Percentiles rank a stretch among this genome's conserved stretches.
phyloP scores from a whole-genome alignment of 2,329 filamentous ascomycete species.

The Juglanconis sp. region DNA sequence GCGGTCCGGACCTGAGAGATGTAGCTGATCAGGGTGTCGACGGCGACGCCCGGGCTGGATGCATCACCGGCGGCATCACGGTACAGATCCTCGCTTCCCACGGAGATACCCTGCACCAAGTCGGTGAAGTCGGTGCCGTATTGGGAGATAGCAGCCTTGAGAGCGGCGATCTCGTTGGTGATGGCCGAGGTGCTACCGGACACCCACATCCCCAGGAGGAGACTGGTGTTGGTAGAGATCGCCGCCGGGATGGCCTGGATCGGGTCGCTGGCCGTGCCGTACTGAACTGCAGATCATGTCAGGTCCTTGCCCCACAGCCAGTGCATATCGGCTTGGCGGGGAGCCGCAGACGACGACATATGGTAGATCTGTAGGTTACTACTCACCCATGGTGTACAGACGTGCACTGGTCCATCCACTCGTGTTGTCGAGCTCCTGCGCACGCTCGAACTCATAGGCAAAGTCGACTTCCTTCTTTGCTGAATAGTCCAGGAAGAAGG shows the following conservation, averaged over 20 bases:
- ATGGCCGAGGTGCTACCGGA: constrained; percentile 56
- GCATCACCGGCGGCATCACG: constrained; percentile 56
- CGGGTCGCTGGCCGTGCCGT: constrained; percentile 66
- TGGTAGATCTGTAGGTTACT: background rate
- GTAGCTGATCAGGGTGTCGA: constrained; percentile 58
- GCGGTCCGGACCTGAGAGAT: constrained; percentile 48
- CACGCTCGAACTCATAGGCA: constrained; percentile 66
- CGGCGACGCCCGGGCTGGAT: constrained; percentile 54
- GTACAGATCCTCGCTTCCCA: constrained; percentile 68
- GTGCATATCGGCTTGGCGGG: background rate
- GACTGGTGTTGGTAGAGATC: constrained; percentile 52
- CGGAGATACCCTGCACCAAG: constrained; percentile 62
- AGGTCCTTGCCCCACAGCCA: background rate
- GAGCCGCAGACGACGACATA: background rate
- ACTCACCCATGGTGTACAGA: constrained; percentile 64
- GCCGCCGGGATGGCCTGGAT: constrained; percentile 76
- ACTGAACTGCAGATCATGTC: constrained; percentile 43
- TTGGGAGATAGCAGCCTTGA: constrained; percentile 52
- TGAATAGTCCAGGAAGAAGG: constrained; percentile 56
- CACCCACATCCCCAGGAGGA: constrained; percentile 65
- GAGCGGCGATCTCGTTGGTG: constrained; percentile 57
- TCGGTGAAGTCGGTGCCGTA: constrained; percentile 49
- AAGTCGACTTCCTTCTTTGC: constrained; percentile 63
- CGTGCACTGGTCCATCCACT: constrained; percentile 66
- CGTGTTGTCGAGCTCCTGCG: constrained; percentile 61